Evolutionary conservation across 305 asterid genomes (phyloP).

Genomic region (Salvia sclarea): DNA sequence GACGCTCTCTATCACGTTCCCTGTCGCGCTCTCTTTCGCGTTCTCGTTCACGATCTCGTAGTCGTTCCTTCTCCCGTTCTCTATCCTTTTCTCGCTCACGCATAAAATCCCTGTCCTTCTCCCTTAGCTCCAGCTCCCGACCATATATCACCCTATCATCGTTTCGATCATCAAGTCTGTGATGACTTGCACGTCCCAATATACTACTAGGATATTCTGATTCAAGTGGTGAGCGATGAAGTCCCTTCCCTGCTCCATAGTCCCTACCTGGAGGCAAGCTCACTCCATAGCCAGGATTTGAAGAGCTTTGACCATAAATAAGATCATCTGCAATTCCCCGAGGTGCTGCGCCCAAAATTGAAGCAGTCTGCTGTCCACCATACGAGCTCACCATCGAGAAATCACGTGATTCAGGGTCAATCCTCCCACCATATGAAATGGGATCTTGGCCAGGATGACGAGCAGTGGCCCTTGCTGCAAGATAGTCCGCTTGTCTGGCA

Average conservation of each 20-base stretch:
- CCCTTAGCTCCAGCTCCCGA: slow-evolving; percentile 78
- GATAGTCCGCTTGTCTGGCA: slow-evolving; percentile 98
- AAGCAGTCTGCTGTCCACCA: slow-evolving; percentile 68
- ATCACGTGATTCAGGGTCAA: slow-evolving; percentile 65
- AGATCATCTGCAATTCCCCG: slow-evolving; percentile 69
- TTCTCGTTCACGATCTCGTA: slow-evolving; percentile 57
- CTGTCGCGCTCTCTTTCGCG: slow-evolving; percentile 61
- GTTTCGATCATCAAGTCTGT: slow-evolving; percentile 69
- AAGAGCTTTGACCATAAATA: slow-evolving; percentile 62
- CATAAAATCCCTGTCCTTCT: slow-evolving; percentile 64
- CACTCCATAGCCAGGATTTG: slow-evolving; percentile 96
- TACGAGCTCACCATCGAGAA: slow-evolving; percentile 62
- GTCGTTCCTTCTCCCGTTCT: slow-evolving; percentile 72
- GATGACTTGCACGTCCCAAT: slow-evolving; percentile 55
- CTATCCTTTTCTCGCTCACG: slow-evolving; percentile 81
- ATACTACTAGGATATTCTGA: slow-evolving; percentile 64
- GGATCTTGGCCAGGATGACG: slow-evolving; percentile 83
- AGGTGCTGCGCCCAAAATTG: slow-evolving; percentile 95
- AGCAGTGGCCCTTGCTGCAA: slow-evolving; percentile 69
- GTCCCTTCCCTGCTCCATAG: slow-evolving; percentile 90
- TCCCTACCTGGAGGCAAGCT: slow-evolving; percentile 99
- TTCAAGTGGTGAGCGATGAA: slow-evolving; percentile 61
- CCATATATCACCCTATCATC: slow-evolving; percentile 66
- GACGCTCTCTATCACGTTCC: slow-evolving; percentile 61
- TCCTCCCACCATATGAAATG: slow-evolving; percentile 65